Evolutionary conservation across 164 flowering plant genomes (phyloP).

Genomic region (Magnolia changhungtana): DNA sequence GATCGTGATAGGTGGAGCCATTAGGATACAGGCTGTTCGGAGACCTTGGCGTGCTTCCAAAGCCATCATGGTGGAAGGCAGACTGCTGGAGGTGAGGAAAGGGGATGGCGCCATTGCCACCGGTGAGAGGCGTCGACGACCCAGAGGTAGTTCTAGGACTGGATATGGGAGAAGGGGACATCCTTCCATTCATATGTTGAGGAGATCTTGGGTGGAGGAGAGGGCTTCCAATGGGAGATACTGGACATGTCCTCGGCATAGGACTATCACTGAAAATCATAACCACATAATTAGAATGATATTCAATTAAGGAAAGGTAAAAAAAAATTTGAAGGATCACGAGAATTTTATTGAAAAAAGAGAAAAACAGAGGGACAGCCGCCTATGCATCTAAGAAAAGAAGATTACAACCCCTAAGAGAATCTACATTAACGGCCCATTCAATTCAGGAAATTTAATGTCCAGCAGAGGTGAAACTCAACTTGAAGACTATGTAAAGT

Average conservation of each 20-base stretch:
- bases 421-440: too few relatives aligned
- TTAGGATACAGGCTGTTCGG: slow-evolving; percentile 31
- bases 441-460: not conserved
- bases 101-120: slow-evolving; percentile 71
- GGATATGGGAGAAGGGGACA: slow-evolving; percentile 83
- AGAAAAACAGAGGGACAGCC: too few relatives aligned
- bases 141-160: slow-evolving; percentile 80
- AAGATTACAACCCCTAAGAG: too few relatives aligned
- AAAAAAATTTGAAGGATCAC: too few relatives aligned
- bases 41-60: slow-evolving; percentile 45
- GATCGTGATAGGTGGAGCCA: slow-evolving; percentile 50
- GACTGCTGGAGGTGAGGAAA: slow-evolving; percentile 55
- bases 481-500: too few relatives aligned
- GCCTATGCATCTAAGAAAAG: too few relatives aligned
- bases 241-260: slow-evolving; percentile 71
- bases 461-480: too few relatives aligned
- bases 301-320: not conserved
- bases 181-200: slow-evolving; percentile 65
- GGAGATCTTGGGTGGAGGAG: slow-evolving; percentile 65
- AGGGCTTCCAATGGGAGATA: slow-evolving; percentile 90
- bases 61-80: slow-evolving; percentile 52
- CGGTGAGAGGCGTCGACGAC: slow-evolving; percentile 84
- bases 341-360: too few relatives aligned
- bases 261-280: slow-evolving; percentile 47
- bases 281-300: not conserved